These are phyloP conservation scores for Rhododendron kiyosumense DNA, from an alignment of 148 eudicot species.

Conservation along the genomic window DNA sequence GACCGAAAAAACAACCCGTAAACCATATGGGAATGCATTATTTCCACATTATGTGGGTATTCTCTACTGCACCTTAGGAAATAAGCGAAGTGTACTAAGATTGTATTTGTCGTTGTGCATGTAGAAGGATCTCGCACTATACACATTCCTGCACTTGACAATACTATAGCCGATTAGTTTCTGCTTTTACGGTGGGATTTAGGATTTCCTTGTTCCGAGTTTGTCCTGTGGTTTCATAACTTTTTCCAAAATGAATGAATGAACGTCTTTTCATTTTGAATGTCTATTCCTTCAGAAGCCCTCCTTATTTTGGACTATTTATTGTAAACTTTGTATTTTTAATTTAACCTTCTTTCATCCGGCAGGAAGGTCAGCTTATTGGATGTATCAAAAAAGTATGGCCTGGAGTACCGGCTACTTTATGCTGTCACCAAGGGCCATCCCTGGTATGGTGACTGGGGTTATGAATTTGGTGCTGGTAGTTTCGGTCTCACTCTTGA, in stretches of 20 bases:
- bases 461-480: conserved; percentile 81
- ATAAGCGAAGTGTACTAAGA: background rate
- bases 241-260: background rate
- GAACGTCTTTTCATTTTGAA: background rate
- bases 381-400: conserved; percentile 94
- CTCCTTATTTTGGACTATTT: background rate
- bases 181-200: background rate
- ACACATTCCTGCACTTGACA: background rate
- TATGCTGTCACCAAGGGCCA: conserved; percentile 63
- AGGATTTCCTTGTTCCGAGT: background rate
- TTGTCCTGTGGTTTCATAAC: background rate
- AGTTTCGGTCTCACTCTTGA: conserved; percentile 68
- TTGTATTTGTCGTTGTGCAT: background rate
- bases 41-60: background rate
- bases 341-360: conserved; percentile 12
- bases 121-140: background rate
- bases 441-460: conserved; percentile 96
- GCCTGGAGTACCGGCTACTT: conserved; percentile 76
- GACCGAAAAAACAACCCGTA: background rate
- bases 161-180: background rate
- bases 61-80: background rate
- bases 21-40: background rate
- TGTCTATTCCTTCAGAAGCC: background rate
- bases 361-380: conserved; percentile 84
- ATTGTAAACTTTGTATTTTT: background rate